Conservation (phyloP, 495 filamentous ascomycete genomes). For the Emericellopsis terricola region DNA sequence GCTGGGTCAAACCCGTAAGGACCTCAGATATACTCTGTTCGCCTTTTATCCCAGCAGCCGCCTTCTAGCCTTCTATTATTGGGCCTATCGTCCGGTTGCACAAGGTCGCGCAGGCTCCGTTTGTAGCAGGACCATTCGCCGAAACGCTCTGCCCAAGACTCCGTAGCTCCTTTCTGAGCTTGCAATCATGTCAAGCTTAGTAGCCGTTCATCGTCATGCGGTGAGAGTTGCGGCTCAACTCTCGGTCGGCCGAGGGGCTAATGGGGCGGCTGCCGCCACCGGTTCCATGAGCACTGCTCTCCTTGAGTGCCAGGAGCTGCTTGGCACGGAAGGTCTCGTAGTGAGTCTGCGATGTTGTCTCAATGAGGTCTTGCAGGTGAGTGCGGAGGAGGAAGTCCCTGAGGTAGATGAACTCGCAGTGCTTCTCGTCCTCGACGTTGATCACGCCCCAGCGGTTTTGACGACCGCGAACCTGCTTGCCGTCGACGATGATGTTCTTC, state of each 20-base stretch:
- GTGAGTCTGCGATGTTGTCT: conserved; percentile 99
- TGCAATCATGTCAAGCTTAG: too few species aligned
- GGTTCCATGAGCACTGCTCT: conserved; percentile 75
- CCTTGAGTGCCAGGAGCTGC: conserved; percentile 92
- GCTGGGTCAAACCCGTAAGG: neutral
- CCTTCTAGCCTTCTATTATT: neutral
- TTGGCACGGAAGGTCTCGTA: conserved; percentile 99
- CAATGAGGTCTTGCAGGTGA: conserved; percentile 93
- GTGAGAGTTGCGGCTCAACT: conserved; percentile 91
- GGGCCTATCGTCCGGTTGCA: too few species aligned
- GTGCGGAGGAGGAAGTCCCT: conserved; percentile 95
- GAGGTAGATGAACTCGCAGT: conserved; percentile 98
- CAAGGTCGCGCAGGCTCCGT: too few species aligned
- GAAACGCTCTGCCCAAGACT: too few species aligned
- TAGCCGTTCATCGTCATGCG: conserved; percentile 97
- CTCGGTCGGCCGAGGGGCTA: conserved; percentile 80
- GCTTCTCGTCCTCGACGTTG: conserved; percentile 97
- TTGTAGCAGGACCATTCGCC: too few species aligned
- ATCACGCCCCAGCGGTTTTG: conserved; percentile 99
- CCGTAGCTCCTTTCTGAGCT: too few species aligned
- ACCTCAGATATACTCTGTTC: neutral
- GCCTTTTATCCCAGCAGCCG: neutral
- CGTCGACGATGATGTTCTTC: conserved; percentile 91
- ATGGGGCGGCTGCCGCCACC: conserved; percentile 75
- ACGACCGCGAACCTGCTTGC: conserved; percentile 92